A percentile compares a stretch with the other conserved stretches of the same genome.
These are phyloP conservation scores for Xylaria venustula DNA, from an alignment of 495 filamentous ascomycete genomes.

Conservation along the genomic window DNA sequence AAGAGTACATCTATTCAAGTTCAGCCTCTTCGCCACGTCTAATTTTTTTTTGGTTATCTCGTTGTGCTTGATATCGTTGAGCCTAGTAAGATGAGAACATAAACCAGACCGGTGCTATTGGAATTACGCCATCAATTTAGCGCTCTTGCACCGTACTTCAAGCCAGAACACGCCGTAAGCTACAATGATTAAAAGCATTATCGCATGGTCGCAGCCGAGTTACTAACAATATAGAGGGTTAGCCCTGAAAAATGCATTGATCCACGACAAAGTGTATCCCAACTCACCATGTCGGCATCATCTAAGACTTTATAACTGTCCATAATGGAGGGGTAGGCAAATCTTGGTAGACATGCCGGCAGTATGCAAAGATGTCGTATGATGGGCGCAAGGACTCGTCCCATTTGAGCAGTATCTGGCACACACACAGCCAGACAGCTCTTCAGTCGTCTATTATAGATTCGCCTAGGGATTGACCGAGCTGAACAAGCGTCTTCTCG, in stretches of 20 bases:
- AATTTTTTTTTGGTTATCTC: no score
- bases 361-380: neutral
- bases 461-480: constrained; percentile 59
- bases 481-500: constrained; percentile 69
- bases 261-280: neutral
- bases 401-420: neutral
- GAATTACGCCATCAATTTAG: no score
- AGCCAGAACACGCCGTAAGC: neutral
- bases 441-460: constrained; percentile 12
- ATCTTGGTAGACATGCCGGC: no score
- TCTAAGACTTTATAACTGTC: no score
- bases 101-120: no score
- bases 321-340: no score
- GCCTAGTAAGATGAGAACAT: no score
- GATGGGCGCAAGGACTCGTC: neutral
- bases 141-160: no score
- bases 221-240: neutral
- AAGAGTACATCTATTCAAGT: no score
- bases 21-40: no score
- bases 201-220: neutral
- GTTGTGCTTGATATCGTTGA: no score
- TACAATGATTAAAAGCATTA: neutral
- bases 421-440: neutral
- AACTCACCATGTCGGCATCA: no score
- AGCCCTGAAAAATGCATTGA: neutral